Conservation (phyloP, 1,284 basidiomycete species). For the Cystobasidium sp. region DNA sequence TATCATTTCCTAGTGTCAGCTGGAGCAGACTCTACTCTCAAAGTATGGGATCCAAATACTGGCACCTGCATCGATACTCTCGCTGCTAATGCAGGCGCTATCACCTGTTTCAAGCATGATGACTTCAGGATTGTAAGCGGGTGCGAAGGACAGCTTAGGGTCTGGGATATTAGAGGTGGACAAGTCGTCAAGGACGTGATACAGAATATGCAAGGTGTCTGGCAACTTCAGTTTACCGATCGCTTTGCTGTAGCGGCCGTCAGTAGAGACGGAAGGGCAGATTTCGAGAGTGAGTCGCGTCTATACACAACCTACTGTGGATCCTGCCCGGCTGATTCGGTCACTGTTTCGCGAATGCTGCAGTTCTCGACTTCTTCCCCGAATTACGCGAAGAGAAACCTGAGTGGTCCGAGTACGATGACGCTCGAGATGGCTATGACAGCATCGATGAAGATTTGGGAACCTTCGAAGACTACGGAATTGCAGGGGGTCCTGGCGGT, state of each 20-base stretch:
- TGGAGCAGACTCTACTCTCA: slow-evolving; percentile 87
- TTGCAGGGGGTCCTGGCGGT: neutral
- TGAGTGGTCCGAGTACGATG: slow-evolving; percentile 4
- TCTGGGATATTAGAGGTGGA: slow-evolving; percentile 91
- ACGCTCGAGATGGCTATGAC: slow-evolving; percentile 2
- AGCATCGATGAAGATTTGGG: slow-evolving; percentile 12
- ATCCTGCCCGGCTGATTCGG: neutral
- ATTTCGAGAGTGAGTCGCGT: slow-evolving; percentile 50
- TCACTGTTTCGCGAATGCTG: neutral
- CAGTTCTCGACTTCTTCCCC: slow-evolving; percentile 43
- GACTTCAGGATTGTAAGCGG: slow-evolving; percentile 93
- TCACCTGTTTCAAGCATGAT: slow-evolving; percentile 96
- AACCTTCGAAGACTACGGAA: slow-evolving; percentile 11
- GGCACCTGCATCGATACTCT: slow-evolving; percentile 78
- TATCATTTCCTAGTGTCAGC: slow-evolving; percentile 87
- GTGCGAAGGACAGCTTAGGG: slow-evolving; percentile 91
- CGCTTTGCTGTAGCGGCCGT: slow-evolving; percentile 85
- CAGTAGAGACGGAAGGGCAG: slow-evolving; percentile 50
- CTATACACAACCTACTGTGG: neutral
- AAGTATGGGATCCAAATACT: slow-evolving; percentile 86
- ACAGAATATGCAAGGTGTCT: slow-evolving; percentile 85
- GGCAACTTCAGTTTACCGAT: slow-evolving; percentile 93
- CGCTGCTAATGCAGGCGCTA: slow-evolving; percentile 86
- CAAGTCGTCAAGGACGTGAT: slow-evolving; percentile 80
- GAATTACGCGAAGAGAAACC: slow-evolving; percentile 27